Conservation (phyloP, 768 basidiomycete genomes). For the Hortiboletus flavorubellus region DNA sequence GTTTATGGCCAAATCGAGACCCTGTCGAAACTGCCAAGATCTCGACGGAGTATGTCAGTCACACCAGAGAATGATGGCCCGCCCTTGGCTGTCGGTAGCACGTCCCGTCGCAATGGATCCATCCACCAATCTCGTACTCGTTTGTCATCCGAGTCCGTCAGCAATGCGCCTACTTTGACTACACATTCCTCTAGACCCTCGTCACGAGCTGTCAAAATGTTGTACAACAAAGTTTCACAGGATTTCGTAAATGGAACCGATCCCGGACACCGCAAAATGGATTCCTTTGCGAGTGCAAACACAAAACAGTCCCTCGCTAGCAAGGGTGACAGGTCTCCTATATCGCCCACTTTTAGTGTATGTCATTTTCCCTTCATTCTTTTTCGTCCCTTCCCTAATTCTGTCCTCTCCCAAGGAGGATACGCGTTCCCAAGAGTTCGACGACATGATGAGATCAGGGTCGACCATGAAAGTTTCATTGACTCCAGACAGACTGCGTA, state of each 20-base stretch:
- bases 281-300: constrained; percentile 51
- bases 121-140: constrained; percentile 28
- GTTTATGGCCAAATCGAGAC: constrained; percentile 79
- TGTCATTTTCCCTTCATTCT: constrained; percentile 13
- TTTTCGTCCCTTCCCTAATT: not conserved
- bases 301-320: constrained; percentile 37
- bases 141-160: constrained; percentile 40
- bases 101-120: constrained; percentile 23
- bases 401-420: constrained; percentile 42
- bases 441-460: constrained; percentile 86
- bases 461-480: constrained; percentile 94
- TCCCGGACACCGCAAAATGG: constrained; percentile 52
- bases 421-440: constrained; percentile 75
- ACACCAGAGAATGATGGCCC: constrained; percentile 51
- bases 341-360: constrained; percentile 35
- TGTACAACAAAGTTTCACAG: constrained; percentile 41
- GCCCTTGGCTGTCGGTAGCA: constrained; percentile 37
- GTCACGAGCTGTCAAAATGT: constrained; percentile 56
- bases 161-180: constrained; percentile 18
- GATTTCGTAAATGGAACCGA: constrained; percentile 42
- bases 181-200: constrained; percentile 48
- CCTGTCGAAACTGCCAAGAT: constrained; percentile 54
- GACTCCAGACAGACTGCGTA: constrained; percentile 89
- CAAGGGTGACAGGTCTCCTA: constrained; percentile 32
- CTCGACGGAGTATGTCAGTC: constrained; percentile 68